Base-by-base conservation (phyloP, 331 rosid species). In the Prunus yedoensis region DNA sequence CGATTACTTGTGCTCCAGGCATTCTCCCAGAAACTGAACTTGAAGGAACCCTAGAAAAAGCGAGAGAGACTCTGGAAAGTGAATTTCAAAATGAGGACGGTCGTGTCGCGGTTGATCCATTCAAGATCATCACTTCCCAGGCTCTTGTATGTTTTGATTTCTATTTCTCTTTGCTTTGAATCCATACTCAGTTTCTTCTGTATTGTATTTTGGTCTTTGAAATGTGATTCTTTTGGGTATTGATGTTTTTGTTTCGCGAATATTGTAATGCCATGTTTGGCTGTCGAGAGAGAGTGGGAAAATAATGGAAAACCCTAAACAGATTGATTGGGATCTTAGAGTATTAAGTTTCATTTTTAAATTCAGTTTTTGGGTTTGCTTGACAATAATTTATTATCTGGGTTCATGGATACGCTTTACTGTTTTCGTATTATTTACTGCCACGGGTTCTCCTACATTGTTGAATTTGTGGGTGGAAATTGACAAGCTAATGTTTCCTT, bases 21-120 rank as follows among this genome's bases (percentile, higher is more conserved):
- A 65, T 25, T 70, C 35, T 46, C 28, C 16, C 35, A 21, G 49
- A 51, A 30, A n/a, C n/a, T 8, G 50, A 51, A 35, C 3, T 13
- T 28, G 1, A 11, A 21, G 43, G 51, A 61, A 54, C 68, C 75
- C 20, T 27, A 30, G 43, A 43, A 21, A 15, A 49, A 68, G 16
- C 41, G 25, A 10, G 41, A 10, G 41, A 27, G 12, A 57, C 23
- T 49, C 41, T 41, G 71, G 4, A 7, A n/a, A 15, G 11, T 49
- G 23, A 68, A 23, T 64, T 63, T 74, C 74, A 58, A 72, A 84
- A 94, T 94, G 99, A 94, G 89, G 89, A 79, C 95, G 14, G 25
- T 85, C 14, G 43, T 90, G n/a, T 89, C 91, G 80, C 96, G 96
- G 64, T 83, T 90, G 93, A 85, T 94, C 87, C 89, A 82, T 69